Conservation (phyloP, 2,329 filamentous ascomycete genomes). For the Microdochium trichocladiopsis region DNA sequence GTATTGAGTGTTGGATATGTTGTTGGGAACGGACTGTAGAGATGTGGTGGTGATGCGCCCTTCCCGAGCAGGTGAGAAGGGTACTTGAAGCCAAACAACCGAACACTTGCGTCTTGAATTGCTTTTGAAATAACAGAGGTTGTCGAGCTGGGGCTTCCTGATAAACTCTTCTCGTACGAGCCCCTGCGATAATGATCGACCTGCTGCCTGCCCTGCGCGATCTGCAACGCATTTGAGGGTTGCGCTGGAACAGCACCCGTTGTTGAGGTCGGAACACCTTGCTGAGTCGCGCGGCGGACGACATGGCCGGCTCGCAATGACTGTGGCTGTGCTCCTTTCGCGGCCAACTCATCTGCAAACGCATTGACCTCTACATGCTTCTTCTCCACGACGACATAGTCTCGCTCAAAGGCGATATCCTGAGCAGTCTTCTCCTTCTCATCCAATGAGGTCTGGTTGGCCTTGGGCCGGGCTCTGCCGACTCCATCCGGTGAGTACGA, state of each 20-base stretch:
- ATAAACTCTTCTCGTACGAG: conserved; percentile 72
- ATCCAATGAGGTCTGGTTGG: conserved; percentile 24
- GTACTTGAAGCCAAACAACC: conserved; percentile 65
- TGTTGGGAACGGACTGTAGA: conserved; percentile 76
- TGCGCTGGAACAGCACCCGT: conserved; percentile 64
- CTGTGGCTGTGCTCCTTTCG: conserved; percentile 51
- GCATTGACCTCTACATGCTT: conserved; percentile 94
- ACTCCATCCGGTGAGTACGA: conserved; percentile 22
- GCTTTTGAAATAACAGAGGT: conserved; percentile 93
- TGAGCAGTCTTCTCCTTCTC: conserved; percentile 70
- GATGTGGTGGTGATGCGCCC: conserved; percentile 64
- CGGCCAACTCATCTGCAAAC: conserved; percentile 88
- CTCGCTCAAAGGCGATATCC: conserved; percentile 83
- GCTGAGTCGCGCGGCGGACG: conserved; percentile 70
- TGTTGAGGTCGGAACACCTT: conserved; percentile 61
- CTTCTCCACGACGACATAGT: conserved; percentile 95
- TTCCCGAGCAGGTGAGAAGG: conserved; percentile 54
- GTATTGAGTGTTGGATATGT: conserved; percentile 63
- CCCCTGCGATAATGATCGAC: conserved; percentile 66
- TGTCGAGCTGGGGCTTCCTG: conserved; percentile 62
- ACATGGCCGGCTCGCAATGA: conserved; percentile 52
- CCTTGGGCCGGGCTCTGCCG: conserved; percentile 18
- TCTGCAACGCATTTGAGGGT: conserved; percentile 65
- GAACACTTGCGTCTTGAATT: conserved; percentile 81
- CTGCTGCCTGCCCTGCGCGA: conserved; percentile 58